Percentiles rank a stretch among this genome's conserved stretches.
These are phyloP conservation scores for Rachicladosporium sp. DNA, from an alignment of 2,329 filamentous ascomycete species.

Conservation along the genomic window DNA sequence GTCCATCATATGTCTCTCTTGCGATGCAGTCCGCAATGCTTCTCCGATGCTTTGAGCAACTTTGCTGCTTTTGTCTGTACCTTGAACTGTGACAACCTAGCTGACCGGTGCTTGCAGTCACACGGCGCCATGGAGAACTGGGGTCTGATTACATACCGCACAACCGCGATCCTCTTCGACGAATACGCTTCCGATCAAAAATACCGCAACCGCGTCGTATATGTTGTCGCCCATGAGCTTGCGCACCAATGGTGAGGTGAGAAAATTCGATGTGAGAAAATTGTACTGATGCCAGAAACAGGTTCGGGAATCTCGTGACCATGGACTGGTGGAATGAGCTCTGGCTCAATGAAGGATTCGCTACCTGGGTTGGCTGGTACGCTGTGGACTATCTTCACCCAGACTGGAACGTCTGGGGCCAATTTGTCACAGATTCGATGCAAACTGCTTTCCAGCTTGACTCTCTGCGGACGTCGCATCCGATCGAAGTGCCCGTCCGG, in stretches of 20 bases:
- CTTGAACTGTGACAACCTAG: conserved; percentile 1
- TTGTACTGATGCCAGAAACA: too few relatives aligned
- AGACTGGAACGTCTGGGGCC: conserved; percentile 95
- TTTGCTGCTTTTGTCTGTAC: background rate
- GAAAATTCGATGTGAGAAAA: too few relatives aligned
- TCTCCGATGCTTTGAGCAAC: background rate
- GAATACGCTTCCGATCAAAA: conserved; percentile 79
- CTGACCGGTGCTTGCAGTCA: conserved; percentile 39
- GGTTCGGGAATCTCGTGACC: conserved; percentile 67
- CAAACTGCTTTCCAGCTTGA: conserved; percentile 86
- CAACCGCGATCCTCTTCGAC: conserved; percentile 92
- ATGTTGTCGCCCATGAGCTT: conserved; percentile 95
- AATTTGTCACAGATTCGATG: conserved; percentile 92
- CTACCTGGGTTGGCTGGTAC: conserved; percentile 95
- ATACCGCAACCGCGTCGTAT: conserved; percentile 88
- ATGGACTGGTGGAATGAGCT: conserved; percentile 77
- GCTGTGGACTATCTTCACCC: conserved; percentile 85
- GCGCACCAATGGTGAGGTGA: conserved; percentile 65
- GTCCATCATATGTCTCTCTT: conserved; percentile 31
- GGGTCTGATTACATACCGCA: conserved; percentile 85
- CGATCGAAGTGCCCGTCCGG: conserved; percentile 88
- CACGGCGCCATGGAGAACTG: conserved; percentile 88
- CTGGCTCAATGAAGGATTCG: conserved; percentile 93
- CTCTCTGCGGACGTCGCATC: conserved; percentile 79
- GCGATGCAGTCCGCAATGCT: background rate